phyloP scores from a whole-genome alignment of 169 alveolate genomes.

The Amoebophrya sp. region DNA sequence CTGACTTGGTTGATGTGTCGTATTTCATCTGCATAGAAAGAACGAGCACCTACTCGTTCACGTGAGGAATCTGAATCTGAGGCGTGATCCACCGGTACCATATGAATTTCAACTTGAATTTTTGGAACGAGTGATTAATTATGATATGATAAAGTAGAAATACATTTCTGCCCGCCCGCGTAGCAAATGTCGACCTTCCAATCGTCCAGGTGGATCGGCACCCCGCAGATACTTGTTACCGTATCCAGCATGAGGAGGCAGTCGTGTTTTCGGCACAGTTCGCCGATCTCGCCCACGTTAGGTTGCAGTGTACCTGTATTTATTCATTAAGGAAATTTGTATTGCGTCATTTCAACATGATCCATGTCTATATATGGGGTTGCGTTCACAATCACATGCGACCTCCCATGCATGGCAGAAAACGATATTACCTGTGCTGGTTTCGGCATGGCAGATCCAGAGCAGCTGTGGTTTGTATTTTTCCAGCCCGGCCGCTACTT shows the following conservation, averaged over 20 bases:
- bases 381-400: no score
- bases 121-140: no score
- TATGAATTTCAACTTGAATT: no score
- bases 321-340: no score
- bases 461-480: constrained; percentile 25
- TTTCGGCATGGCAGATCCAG: constrained; percentile 50
- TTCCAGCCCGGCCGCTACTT: constrained; percentile 36
- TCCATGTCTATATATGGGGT: no score
- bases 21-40: not conserved
- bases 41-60: not conserved
- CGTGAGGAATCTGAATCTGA: no score
- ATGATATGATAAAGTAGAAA: no score
- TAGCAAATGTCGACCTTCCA: constrained; percentile 41
- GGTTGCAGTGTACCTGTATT: no score
- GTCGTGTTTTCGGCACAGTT: constrained; percentile 34
- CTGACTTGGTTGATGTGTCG: not conserved
- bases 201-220: constrained; percentile 43
- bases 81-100: no score
- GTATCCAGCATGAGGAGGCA: constrained; percentile 48
- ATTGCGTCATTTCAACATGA: no score
- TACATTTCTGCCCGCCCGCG: constrained; percentile 25
- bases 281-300: not conserved
- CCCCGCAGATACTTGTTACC: constrained; percentile 47
- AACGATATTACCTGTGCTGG: constrained; percentile 24
- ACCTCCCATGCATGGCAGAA: no score